Percentiles rank a stretch among this genome's conserved stretches.
These are phyloP conservation scores for Podospora pseudoanserina DNA, from an alignment of 495 filamentous ascomycete genomes.

Conservation along the genomic window DNA sequence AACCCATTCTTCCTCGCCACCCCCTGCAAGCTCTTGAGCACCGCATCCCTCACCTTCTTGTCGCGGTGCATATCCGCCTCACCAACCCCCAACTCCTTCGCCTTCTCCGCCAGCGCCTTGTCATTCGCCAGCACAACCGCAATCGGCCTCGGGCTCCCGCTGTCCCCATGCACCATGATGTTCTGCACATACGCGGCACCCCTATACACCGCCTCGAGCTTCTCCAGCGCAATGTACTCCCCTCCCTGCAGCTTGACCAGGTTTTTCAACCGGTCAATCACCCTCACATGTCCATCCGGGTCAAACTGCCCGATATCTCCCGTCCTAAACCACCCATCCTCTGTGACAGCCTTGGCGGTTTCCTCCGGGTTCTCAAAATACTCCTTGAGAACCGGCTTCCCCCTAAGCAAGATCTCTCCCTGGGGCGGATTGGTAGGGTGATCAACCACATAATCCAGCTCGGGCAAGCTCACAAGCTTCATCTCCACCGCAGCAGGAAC, in stretches of 20 bases:
- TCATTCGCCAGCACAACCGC: slow-evolving; percentile 58
- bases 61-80: slow-evolving; percentile 43
- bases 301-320: slow-evolving; percentile 81
- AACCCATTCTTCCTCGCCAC: slow-evolving; percentile 52
- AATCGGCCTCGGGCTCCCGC: slow-evolving; percentile 48
- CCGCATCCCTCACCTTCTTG: slow-evolving; percentile 46
- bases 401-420: slow-evolving; percentile 79
- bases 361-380: slow-evolving; percentile 83
- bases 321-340: slow-evolving; percentile 90
- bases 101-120: slow-evolving; percentile 50
- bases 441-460: slow-evolving; percentile 77
- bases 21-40: slow-evolving; percentile 53
- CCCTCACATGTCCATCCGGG: slow-evolving; percentile 69
- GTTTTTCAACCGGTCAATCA: slow-evolving; percentile 93
- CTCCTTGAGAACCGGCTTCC: slow-evolving; percentile 61
- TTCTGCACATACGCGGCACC: slow-evolving; percentile 52
- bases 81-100: slow-evolving; percentile 48
- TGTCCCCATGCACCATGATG: slow-evolving; percentile 58
- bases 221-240: slow-evolving; percentile 66
- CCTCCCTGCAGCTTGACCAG: slow-evolving; percentile 62
- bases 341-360: slow-evolving; percentile 71
- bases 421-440: slow-evolving; percentile 65
- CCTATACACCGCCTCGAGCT: slow-evolving; percentile 62
- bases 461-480: slow-evolving; percentile 75
- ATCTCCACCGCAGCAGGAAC: slow-evolving; percentile 60